A percentile compares a stretch with the other conserved stretches of the same genome.
phyloP scores from a whole-genome alignment of 805 yeast species.

The Myxozyma geophila region DNA sequence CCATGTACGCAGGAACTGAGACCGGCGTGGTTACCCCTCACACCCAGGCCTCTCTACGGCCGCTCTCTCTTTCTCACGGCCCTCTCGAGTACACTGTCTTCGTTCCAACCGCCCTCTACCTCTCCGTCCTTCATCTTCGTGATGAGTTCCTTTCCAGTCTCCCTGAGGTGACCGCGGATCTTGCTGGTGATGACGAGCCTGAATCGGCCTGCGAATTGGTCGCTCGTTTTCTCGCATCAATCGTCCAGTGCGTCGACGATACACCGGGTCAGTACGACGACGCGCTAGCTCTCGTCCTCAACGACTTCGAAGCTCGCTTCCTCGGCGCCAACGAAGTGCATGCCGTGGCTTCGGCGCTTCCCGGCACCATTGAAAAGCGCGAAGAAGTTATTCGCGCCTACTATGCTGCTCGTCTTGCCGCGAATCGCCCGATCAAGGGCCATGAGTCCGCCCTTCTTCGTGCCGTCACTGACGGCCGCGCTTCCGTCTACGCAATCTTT shows the following conservation, averaged over 20 bases:
- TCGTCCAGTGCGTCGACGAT: conserved; percentile 47
- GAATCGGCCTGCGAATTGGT: conserved; percentile 82
- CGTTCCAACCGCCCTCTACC: conserved; percentile 80
- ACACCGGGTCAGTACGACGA: conserved; percentile 64
- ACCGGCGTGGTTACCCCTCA: conserved; percentile 53
- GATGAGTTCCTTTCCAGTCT: conserved; percentile 76
- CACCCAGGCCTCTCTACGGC: conserved; percentile 64
- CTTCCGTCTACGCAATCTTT: conserved; percentile 79
- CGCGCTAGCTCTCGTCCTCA: conserved; percentile 68
- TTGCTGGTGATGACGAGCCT: conserved; percentile 87
- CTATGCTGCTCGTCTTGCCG: conserved; percentile 61
- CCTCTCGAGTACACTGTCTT: conserved; percentile 84
- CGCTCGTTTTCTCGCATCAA: conserved; percentile 75
- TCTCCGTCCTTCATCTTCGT: conserved; percentile 82
- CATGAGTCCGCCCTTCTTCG: conserved; percentile 66
- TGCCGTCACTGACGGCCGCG: conserved; percentile 58
- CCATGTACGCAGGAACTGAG: conserved; percentile 38
- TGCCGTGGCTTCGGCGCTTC: conserved; percentile 74
- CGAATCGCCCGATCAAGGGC: conserved; percentile 55
- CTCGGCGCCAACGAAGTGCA: conserved; percentile 82
- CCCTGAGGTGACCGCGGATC: conserved; percentile 78
- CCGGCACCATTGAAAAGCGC: conserved; percentile 63
- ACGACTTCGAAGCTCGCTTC: conserved; percentile 84
- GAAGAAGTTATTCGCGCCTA: conserved; percentile 79
- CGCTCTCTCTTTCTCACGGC: conserved; percentile 83